Conservation (phyloP, 2,329 filamentous ascomycete species). For the Pseudocercospora fijiensis region DNA sequence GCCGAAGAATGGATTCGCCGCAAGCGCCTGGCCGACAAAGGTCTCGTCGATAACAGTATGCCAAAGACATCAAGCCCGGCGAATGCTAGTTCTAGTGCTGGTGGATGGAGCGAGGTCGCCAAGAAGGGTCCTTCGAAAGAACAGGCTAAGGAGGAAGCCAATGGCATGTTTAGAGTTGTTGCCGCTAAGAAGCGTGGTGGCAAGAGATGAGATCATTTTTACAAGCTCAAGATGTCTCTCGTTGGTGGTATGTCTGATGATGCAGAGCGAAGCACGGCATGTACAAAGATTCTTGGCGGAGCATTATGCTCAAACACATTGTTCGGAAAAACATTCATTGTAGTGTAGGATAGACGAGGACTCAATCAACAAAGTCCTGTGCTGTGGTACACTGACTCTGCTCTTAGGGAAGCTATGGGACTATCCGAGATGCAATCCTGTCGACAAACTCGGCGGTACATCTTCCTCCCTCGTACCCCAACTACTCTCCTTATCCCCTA, state of each 20-base stretch:
- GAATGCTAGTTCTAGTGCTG: conserved; percentile 34
- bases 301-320: neutral
- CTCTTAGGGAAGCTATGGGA: neutral
- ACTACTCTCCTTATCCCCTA: conserved; percentile 50
- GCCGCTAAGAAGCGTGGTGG: conserved; percentile 82
- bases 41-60: conserved; percentile 64
- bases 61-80: conserved; percentile 52
- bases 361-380: neutral
- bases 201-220: conserved; percentile 34
- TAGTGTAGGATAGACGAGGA: neutral
- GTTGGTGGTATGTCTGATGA: neutral
- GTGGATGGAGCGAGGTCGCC: conserved; percentile 92
- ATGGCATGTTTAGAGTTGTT: conserved; percentile 82
- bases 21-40: conserved; percentile 89
- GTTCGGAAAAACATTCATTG: neutral
- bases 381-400: neutral
- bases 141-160: conserved; percentile 46
- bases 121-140: conserved; percentile 70
- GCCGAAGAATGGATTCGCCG: conserved; percentile 92
- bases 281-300: neutral
- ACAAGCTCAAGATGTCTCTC: neutral
- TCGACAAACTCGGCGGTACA: conserved; percentile 48
- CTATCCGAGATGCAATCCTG: conserved; percentile 22
- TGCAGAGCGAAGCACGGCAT: neutral
- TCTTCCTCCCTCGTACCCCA: conserved; percentile 53